Evolutionary conservation across 768 basidiomycete species (phyloP).

Genomic region (Russula sp.): DNA sequence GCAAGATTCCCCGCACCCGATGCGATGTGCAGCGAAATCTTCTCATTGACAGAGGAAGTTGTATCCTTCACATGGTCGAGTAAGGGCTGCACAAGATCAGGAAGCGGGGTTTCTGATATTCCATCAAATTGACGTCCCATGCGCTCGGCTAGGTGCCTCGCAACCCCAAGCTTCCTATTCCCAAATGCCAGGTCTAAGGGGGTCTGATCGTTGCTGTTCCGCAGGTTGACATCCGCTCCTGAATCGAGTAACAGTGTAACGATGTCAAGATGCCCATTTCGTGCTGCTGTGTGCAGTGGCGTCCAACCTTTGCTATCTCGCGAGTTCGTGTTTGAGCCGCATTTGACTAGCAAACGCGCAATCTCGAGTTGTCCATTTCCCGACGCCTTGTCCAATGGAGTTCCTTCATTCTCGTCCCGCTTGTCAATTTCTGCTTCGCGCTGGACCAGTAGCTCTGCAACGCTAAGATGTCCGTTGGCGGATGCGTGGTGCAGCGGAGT

Average conservation of each 20-base stretch:
- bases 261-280: not conserved
- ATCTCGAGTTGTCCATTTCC: not conserved
- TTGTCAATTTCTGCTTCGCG: not conserved
- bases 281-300: not conserved
- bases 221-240: not conserved
- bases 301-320: not conserved
- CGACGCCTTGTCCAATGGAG: not conserved
- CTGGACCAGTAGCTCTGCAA: not conserved
- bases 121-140: not conserved
- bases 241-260: not conserved
- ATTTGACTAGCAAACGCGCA: not conserved
- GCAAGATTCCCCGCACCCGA: not conserved
- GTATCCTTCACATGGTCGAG: too few relatives aligned
- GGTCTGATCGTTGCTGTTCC: not conserved
- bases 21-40: not conserved
- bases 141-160: not conserved
- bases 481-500: conserved; percentile 3
- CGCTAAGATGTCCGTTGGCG: not conserved
- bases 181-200: not conserved
- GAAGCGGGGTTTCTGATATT: too few relatives aligned
- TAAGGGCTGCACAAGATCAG: not conserved
- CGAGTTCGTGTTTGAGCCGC: not conserved
- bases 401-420: not conserved
- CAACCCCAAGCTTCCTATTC: not conserved
- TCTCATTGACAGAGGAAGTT: too few relatives aligned